Base-by-base conservation (phyloP, 2,329 filamentous ascomycete genomes). In the Penicillium griseofulvum region DNA sequence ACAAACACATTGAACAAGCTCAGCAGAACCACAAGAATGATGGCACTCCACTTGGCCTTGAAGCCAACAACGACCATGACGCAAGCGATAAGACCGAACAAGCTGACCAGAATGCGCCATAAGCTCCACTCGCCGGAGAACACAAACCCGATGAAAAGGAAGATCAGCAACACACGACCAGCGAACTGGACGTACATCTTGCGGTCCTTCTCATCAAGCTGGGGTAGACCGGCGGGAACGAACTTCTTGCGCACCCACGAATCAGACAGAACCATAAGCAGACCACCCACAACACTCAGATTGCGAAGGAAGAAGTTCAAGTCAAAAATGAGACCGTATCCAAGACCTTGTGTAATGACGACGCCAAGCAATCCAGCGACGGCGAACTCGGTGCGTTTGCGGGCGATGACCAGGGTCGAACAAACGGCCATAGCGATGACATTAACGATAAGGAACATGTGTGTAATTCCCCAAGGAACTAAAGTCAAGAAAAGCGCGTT, bases 141-240 rank as follows among this genome's bases (percentile, higher is more conserved):
- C 68, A 99, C 89, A 71, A 99, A 99, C 57, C 94, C 94, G 64
- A 97, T 76, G 75, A 99, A 99, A 65, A 99, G 83, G 84, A 99
- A 97, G 78, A 99, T 97, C 67, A 99, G 82, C 63, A 99, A 83
- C 34, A 99, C 90, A 66, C 94, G 88, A 34, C 94, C 94, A 64
- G 94, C 94, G 59, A 99, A 87, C 84, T 97, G 94, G 79, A 99
- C 95, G 83, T 99, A 99, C 93, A 97, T 97, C 84, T 97, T 99
- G 78, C 92, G 90, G 76, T 99, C 94, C 86, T 97, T 97, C 82
- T 99, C 94, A 73, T 97, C 94, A 50, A 99, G 84, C 75, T 90
- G 86, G 46, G 94, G 94, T 50, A 99, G 83, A 45, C 94, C 94
- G 45, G 94, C 94, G 60, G 96, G 96, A 3, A 92, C 93, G 80